phyloP scores from a whole-genome alignment of 441 rosid species.

The Cnidoscolus chayamansa region DNA sequence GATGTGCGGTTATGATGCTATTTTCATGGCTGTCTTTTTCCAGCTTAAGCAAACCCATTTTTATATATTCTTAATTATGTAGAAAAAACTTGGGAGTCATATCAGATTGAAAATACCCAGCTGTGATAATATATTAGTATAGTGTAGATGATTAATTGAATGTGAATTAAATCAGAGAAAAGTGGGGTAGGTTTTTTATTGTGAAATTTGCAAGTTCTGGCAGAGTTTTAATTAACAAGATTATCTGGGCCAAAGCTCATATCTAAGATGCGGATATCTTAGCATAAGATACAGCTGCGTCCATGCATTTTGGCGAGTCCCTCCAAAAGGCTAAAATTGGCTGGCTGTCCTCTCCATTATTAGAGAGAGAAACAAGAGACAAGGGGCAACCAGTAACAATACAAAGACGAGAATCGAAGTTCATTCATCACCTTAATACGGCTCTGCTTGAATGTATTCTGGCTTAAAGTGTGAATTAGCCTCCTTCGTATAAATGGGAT shows the following conservation, averaged over 20 bases:
- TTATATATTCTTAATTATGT: not conserved
- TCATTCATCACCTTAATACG: constrained; percentile 13
- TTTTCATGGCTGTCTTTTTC: constrained; percentile 30
- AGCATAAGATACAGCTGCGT: constrained; percentile 30
- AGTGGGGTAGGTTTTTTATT: constrained; percentile 23
- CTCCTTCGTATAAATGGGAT: too few relatives aligned
- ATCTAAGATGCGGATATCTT: constrained; percentile 24
- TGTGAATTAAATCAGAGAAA: constrained; percentile 6
- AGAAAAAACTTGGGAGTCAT: not conserved
- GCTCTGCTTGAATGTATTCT: not conserved
- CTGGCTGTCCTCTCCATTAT: constrained; percentile 41
- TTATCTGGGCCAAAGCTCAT: constrained; percentile 16
- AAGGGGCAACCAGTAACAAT: constrained; percentile 19
- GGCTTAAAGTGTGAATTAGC: too few relatives aligned
- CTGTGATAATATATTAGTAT: too few relatives aligned
- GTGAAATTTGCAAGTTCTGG: constrained; percentile 25
- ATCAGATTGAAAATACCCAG: not conserved
- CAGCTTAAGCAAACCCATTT: not conserved
- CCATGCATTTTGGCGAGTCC: constrained; percentile 37
- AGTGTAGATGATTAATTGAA: not conserved
- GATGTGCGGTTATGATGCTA: constrained; percentile 19
- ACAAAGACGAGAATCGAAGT: not conserved
- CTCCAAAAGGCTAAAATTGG: constrained; percentile 38
- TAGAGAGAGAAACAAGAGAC: constrained; percentile 9
- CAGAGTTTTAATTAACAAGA: constrained; percentile 22